Base-by-base conservation (phyloP, 1,284 basidiomycete species). In the Trametes hirsuta region DNA sequence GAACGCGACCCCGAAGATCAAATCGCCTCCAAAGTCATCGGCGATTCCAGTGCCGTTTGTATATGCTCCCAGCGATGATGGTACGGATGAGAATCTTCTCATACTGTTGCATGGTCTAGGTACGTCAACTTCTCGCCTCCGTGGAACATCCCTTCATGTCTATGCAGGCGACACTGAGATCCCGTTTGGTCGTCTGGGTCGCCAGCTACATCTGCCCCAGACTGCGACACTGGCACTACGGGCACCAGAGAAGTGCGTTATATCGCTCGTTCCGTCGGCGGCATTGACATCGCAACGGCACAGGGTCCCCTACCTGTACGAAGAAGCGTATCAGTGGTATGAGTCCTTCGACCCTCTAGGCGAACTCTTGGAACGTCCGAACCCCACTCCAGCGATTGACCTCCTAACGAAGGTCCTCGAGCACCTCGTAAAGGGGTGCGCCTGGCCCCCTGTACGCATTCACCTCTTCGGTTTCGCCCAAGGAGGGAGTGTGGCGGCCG, bases 401-500 rank as follows among this genome's bases (percentile, higher is more conserved):
- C 72, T 87, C 18, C 73, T 96, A 22, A 71, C 74, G 2, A 76
- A 73, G 10, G 76, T 90, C 22, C 65, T 94, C 55, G 71, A 77
- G 9, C 81, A 90, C 65, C 82, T 97, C 49, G 78, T 77, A 5
- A 64, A 73, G 2, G 79, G 81, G 39, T 90, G 89, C 64, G 69
- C 76, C 0, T 97, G 95, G 95, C 76, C 83, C 0, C 67, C 81
- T 0, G 66, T 82, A 5, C 78, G 83, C 18, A 88, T 97, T 21
- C 94, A 97, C 72, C 69, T 96, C 12, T 94, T 97, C 66, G 95
- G 95, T 4, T 97, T 94, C 68, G 93, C 84, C 0, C 95, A 97
- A 73, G 95, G 95, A 0, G 95, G 93, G 0, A 92, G 82, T 30
- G 84, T 94, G 37, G 91, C 86, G 2, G 82, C 84, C 1, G 94